Evolutionary conservation across 2,329 filamentous ascomycete genomes (phyloP), one percentile per base, ranked within the genome.

Genomic region (Pseudogymnoascus sp.): DNA sequence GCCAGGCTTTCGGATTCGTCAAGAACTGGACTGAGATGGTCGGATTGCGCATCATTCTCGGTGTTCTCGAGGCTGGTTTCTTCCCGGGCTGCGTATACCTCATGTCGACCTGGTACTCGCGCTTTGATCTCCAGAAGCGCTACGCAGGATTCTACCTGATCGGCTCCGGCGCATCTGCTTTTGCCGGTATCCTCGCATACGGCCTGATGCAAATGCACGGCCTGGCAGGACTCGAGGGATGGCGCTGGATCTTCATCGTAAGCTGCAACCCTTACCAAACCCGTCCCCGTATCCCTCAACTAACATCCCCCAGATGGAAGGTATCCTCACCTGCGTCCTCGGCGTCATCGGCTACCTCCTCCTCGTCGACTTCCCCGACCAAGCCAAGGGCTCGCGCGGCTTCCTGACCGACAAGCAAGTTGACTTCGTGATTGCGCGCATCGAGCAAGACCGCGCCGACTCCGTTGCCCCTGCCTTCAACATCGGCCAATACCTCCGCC

Each of bases 81-180:
- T 70, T 72, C 58, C 74, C 73, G 1, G 75, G 75, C 22, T 75
- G 72, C 25, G 72, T 75, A 39, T 78, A 75, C 64, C 73, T 75
- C 30, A 69, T 78, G 6, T 71, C 68, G 12, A 72, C 70, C 4
- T 78, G 75, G 71, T 78, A 78, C 66, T 62, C 69, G 14, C 61
- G 68, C 78, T 87, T 83, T 66, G 86, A 90, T 72, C 78, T 90
- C 16, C 86, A 87, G 58, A 87, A 86, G 70, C 78, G 87, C 58
- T 89, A 88, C 68, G 84, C 85, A 0, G 71, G 81, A 22, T 90
- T 90, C 68, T 90, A 89, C 70, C 78, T 90, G 14, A 77, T 89
- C 4, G 86, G 87, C 37, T 86, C 81, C 64, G 76, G 87, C 5
- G 84, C 87, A 0, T 80, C 83, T 0, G 87, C 83, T 1, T 86